Conservation (phyloP, 352 stramenopile genomes). For the Thraustochytrium sp. region DNA sequence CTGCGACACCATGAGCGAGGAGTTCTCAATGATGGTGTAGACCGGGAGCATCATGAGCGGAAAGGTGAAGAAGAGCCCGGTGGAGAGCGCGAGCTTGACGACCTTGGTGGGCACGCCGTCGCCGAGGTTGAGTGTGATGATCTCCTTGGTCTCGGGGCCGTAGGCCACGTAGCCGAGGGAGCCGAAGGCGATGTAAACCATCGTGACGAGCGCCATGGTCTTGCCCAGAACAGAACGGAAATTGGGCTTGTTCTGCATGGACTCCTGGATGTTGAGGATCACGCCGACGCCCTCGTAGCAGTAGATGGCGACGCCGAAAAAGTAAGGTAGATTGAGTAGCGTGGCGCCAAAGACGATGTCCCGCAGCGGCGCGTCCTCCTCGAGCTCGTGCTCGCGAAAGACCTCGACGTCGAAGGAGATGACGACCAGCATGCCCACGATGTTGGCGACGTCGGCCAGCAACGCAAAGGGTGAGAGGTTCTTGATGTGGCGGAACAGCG, state of each 20-base stretch:
- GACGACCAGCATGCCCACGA: slow-evolving; percentile 70
- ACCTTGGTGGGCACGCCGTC: slow-evolving; percentile 60
- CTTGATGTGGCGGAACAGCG: slow-evolving; percentile 75
- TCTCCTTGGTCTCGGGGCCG: slow-evolving; percentile 66
- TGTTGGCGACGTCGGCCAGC: slow-evolving; percentile 76
- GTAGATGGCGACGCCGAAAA: slow-evolving; percentile 78
- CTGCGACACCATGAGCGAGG: neutral
- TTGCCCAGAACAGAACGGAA: slow-evolving; percentile 67
- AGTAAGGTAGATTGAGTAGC: slow-evolving; percentile 67
- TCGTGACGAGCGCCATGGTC: slow-evolving; percentile 70
- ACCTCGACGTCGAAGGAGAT: slow-evolving; percentile 50
- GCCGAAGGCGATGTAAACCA: slow-evolving; percentile 76
- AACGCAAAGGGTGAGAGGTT: slow-evolving; percentile 75
- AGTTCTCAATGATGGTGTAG: slow-evolving; percentile 56
- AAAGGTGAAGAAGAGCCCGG: slow-evolving; percentile 82
- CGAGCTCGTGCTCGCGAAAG: slow-evolving; percentile 65
- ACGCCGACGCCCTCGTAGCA: slow-evolving; percentile 81
- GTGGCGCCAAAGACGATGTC: slow-evolving; percentile 61
- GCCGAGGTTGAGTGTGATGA: slow-evolving; percentile 78
- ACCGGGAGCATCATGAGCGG: slow-evolving; percentile 86
- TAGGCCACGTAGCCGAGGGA: slow-evolving; percentile 76
- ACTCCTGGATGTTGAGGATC: slow-evolving; percentile 75
- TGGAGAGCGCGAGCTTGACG: slow-evolving; percentile 74
- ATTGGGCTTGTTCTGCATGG: slow-evolving; percentile 64
- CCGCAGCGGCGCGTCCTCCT: slow-evolving; percentile 60